These are phyloP conservation scores for Grosmannia serpens DNA, from an alignment of 2,329 filamentous ascomycete genomes.

Conservation along the genomic window DNA sequence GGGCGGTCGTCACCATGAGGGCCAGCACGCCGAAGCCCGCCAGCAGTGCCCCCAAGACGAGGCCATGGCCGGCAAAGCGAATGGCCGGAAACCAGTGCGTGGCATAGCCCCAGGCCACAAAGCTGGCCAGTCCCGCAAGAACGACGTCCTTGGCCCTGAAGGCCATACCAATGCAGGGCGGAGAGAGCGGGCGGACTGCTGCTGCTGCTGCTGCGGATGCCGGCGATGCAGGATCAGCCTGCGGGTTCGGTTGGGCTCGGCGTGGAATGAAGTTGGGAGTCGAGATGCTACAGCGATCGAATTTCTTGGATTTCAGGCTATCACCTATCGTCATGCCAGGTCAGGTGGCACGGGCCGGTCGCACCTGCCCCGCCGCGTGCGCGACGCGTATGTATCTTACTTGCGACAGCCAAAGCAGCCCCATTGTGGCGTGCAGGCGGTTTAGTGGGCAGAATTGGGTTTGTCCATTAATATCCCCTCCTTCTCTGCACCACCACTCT, in stretches of 20 bases:
- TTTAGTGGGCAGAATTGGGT: too few relatives aligned
- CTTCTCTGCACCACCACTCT: too few relatives aligned
- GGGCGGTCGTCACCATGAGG: conserved; percentile 33
- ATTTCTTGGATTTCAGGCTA: background rate
- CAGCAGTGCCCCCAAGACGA: conserved; percentile 55
- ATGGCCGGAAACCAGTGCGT: conserved; percentile 73
- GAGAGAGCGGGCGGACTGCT: background rate
- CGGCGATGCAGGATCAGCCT: background rate
- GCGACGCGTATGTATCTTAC: background rate
- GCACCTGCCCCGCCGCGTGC: background rate
- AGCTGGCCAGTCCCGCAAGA: conserved; percentile 55
- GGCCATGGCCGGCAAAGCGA: conserved; percentile 77
- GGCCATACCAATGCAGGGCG: conserved; percentile 38
- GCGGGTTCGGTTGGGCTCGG: background rate
- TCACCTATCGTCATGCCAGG: background rate
- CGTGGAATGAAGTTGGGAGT: background rate
- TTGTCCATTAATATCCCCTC: too few relatives aligned
- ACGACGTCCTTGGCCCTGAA: conserved; percentile 62
- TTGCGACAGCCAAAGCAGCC: too few relatives aligned
- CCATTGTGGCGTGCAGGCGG: too few relatives aligned
- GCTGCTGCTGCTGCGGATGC: background rate
- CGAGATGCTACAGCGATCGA: background rate
- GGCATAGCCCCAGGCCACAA: conserved; percentile 80
- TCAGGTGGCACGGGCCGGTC: background rate
- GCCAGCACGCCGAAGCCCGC: conserved; percentile 43